Base-by-base conservation (phyloP, 2,329 filamentous ascomycete genomes). In the Zarea fungicola region DNA sequence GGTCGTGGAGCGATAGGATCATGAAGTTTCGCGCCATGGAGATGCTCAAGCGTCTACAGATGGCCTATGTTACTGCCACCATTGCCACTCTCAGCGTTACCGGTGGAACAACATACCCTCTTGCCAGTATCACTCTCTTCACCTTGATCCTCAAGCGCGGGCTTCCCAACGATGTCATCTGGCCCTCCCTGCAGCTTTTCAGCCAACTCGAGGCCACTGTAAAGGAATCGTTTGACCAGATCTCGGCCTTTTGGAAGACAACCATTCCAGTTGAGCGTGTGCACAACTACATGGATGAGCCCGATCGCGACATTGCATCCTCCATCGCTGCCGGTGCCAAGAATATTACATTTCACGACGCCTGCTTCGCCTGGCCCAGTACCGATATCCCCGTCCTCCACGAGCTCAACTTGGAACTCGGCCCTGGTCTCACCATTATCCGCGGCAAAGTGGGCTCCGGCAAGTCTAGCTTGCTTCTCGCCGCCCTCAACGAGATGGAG, bases 201-300 rank as follows among this genome's bases (percentile, higher is more conserved):
- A 72, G 73, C 1, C 81, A 92, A 71, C 71, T 96, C 10, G 86
- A 92, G 57, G 73, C 70, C 1, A 87, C 83, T 52, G 70, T 96
- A 42, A 81, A 84, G 48, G 85, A 90, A 45, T 68, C 95, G 1
- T 91, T 91, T 2, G 74, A 80, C 25, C 70, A 95, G 9, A 82
- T 95, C 36, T 89, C 86, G 0, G 79, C 85, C 0, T 68, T 92
- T 5, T 76, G 95, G 55, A 95, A 95, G 58, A 87, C 89, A 0
- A 83, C 80, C n/a, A 84, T 96, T 16, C 86, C 90, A 0, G 81
- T 95, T 54, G 81, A 79, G 8, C 84, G 90, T 55, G 89, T 96
- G 18, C 87, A 95, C 58, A 77, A 80, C 19, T 96, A 95, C 67
- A 95, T 96, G 88, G 71, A 74, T 1, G 90, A 96, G 64, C 88